Evolutionary conservation across 148 eudicot genomes (phyloP).

Genomic region (Nepenthes gracilis): DNA sequence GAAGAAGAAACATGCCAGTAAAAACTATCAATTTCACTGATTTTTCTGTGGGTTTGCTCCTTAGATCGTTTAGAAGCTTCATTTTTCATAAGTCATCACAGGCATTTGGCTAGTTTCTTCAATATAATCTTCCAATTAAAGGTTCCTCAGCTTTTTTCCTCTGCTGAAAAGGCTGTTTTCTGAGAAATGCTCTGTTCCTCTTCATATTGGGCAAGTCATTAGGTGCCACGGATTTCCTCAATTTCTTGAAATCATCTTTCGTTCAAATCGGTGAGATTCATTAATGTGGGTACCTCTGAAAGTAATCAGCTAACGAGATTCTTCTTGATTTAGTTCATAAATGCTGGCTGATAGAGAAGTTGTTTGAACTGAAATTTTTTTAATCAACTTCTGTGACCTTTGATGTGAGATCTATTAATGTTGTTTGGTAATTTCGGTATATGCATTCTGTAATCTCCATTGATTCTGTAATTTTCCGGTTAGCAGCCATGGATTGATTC

Average conservation of each 20-base stretch:
- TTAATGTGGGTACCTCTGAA: not conserved
- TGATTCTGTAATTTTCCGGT: not conserved
- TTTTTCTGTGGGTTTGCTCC: no score
- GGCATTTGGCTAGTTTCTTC: no score
- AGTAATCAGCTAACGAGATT: slow-evolving; percentile 1
- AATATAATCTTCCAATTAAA: no score
- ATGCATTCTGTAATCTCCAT: not conserved
- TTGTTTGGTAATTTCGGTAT: not conserved
- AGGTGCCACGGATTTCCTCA: not conserved
- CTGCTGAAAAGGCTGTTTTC: no score
- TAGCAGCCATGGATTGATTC: not conserved
- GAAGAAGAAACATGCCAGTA: not conserved
- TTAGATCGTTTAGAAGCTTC: no score
- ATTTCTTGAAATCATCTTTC: not conserved
- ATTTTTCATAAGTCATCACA: no score
- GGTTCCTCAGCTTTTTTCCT: no score
- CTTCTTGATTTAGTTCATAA: slow-evolving; percentile 1
- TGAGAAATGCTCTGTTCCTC: no score
- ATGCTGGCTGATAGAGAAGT: slow-evolving; percentile 2
- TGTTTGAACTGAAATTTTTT: not conserved
- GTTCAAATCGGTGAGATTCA: not conserved
- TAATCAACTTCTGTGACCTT: not conserved
- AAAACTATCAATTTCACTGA: not conserved
- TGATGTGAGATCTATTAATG: not conserved
- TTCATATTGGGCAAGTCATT: no score